Conservation (phyloP, 306 rosid genomes). For the Dalbergia cultrata region DNA sequence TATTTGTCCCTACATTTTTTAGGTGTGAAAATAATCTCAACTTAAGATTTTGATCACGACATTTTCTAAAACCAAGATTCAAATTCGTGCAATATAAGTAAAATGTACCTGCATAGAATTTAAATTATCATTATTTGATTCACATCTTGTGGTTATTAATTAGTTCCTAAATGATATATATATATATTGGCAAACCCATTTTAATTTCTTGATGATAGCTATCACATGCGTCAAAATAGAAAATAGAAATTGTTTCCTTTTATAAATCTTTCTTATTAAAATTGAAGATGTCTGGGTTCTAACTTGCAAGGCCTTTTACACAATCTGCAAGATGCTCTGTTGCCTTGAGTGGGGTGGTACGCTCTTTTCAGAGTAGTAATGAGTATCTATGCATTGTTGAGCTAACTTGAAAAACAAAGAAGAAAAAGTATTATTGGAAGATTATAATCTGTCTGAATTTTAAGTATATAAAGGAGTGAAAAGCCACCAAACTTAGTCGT, state of each 20-base stretch:
- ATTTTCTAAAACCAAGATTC: neutral
- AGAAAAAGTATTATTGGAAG: neutral
- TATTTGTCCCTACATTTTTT: neutral
- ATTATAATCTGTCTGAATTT: neutral
- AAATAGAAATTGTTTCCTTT: neutral
- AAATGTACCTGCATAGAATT: neutral
- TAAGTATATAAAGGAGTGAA: no score
- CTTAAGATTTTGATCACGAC: neutral
- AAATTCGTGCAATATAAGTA: neutral
- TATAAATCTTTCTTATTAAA: slow-evolving; percentile 9
- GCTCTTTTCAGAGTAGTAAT: neutral
- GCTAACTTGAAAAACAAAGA: neutral
- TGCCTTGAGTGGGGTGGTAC: neutral
- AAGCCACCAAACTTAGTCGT: no score
- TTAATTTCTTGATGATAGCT: slow-evolving; percentile 1
- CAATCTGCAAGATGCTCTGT: slow-evolving; percentile 32
- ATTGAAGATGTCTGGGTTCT: slow-evolving; percentile 3
- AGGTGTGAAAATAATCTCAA: neutral
- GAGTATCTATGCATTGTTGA: neutral
- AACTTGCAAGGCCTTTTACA: neutral
- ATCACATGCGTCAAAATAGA: neutral
- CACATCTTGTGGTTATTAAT: neutral
- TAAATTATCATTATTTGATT: neutral
- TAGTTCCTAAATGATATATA: neutral
- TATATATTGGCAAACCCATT: neutral